Evolutionary conservation across 176 grass and related monocot genomes (phyloP).

Genomic region (Zea mays): Zm-B73-REFERENCE-NAM-5.0 NC_050096.1:55480001-55480500

Average conservation of each 20-base stretch:
- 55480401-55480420: conserved; percentile 50
- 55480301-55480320: conserved; percentile 37
- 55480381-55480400: conserved; percentile 93
- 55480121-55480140: conserved; percentile 56
- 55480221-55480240: conserved; percentile 47
- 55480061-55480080: conserved; percentile 60
- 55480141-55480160: conserved; percentile 83
- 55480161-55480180: conserved; percentile 68
- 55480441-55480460: conserved; percentile 2
- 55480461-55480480: conserved; percentile 4
- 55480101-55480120: conserved; percentile 85
- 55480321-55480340: conserved; percentile 40
- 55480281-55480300: conserved; percentile 82
- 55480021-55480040: conserved; percentile 17
- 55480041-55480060: conserved; percentile 30
- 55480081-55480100: conserved; percentile 58
- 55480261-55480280: conserved; percentile 96
- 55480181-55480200: conserved; percentile 96
- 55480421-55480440: conserved; percentile 21
- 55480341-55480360: conserved; percentile 70
- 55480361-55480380: conserved; percentile 82
- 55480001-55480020: conserved; percentile 14
- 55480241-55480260: conserved; percentile 58
- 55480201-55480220: conserved; percentile 89
- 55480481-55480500: conserved; percentile 22